These are phyloP conservation scores for Teunomyces aglyptinius DNA, from an alignment of 805 yeast genomes.

Conservation along the genomic window DNA sequence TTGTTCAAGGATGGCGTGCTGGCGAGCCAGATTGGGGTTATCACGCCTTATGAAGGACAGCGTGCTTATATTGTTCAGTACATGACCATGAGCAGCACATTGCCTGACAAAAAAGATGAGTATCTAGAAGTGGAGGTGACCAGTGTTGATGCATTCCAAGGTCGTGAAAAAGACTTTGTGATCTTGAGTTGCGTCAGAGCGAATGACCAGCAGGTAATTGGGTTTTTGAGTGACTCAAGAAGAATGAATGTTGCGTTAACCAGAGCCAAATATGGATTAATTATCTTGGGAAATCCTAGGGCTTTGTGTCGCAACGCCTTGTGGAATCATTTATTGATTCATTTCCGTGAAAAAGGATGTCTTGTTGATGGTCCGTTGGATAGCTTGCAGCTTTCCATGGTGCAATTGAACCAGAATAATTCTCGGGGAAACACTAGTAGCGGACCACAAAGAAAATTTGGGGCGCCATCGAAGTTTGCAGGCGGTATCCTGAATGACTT, in stretches of 20 bases:
- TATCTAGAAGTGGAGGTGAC: slow-evolving; percentile 81
- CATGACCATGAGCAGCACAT: slow-evolving; percentile 68
- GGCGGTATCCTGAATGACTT: slow-evolving; percentile 16
- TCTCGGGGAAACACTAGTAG: slow-evolving; percentile 4
- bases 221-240: slow-evolving; percentile 44
- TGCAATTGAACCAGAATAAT: slow-evolving; percentile 37
- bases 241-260: slow-evolving; percentile 45
- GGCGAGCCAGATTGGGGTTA: slow-evolving; percentile 84
- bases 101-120: slow-evolving; percentile 52
- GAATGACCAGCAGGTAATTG: slow-evolving; percentile 38
- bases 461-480: slow-evolving; percentile 11
- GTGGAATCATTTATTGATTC: slow-evolving; percentile 77
- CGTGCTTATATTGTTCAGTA: slow-evolving; percentile 77
- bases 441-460: slow-evolving; percentile 8
- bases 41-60: slow-evolving; percentile 95
- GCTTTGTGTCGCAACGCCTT: slow-evolving; percentile 66
- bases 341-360: slow-evolving; percentile 81
- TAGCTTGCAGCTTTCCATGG: slow-evolving; percentile 68
- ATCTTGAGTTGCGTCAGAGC: slow-evolving; percentile 46
- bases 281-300: slow-evolving; percentile 78
- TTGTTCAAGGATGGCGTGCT: slow-evolving; percentile 73
- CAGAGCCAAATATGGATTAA: slow-evolving; percentile 42
- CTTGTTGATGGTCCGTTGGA: slow-evolving; percentile 88
- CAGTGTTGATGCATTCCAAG: slow-evolving; percentile 67
- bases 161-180: slow-evolving; percentile 48